Base-by-base conservation (phyloP, 345 rosid species). In the Linum usitatissimum region DNA sequence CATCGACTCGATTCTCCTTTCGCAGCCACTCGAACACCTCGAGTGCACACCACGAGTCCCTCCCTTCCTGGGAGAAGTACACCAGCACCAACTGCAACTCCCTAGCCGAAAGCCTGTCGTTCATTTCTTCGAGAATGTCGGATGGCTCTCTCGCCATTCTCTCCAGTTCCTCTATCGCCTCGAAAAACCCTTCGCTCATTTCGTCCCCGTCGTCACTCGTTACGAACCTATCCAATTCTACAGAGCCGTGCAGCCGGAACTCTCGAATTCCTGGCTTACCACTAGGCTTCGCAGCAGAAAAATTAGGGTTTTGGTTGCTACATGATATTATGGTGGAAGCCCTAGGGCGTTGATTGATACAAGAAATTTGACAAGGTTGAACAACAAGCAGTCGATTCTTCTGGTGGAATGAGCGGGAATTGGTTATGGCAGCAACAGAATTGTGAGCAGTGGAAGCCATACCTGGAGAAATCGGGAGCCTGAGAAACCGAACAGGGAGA, bases 41-140 rank as follows among this genome's bases (percentile, higher is more conserved):
- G 5, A 91, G 90, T 0, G 96, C 87, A 61, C 98, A 91, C 98
- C 98, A 88, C 0, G 96, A 91, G 39, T 91, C 98, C 62, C 96
- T 83, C 61, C 98, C 98, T 72, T 91, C 96, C 61, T 86, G 98
- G 39, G 98, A 79, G 69, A 91, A 91, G 74, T 91, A 91, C 9
- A 91, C 98, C 12, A 91, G 69, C 64, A 91, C 95, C 23, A 91
- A 67, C 4, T 86, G 98, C 45, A 91, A 63, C 30, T 91, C 96
- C 67, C 87, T 73, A 0, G 86, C 83, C 0, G 98, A 91, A 3
- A 91, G 65, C 13, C 84, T 77, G 48, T 91, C 88, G 48, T 88
- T 91, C 98, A 88, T 91, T 64, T 91, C 96, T 62, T 84, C 96
- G 0, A 91, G 83, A 57, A 91, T 65, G 67, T 88, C 98, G 0